Evolutionary conservation across 371 early-diverging fungal genomes (phyloP).

Genomic region (Actinomortierella wolfii): DNA sequence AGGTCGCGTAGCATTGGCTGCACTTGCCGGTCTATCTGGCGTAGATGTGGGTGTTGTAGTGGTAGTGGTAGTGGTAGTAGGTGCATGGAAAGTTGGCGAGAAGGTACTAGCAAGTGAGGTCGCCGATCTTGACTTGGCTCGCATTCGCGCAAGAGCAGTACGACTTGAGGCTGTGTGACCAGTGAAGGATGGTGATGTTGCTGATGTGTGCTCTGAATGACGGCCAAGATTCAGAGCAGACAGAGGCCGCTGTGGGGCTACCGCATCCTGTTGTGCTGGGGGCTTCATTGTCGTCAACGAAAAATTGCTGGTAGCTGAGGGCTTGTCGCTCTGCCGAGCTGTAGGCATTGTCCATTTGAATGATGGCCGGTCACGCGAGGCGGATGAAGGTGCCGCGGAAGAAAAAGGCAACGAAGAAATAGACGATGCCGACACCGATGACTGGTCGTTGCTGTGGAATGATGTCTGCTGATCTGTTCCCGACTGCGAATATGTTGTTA

Average conservation of each 20-base stretch:
- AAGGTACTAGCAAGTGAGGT: not conserved
- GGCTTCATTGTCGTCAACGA: not conserved
- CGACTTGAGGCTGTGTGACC: not conserved
- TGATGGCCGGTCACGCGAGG: no score
- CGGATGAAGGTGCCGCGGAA: no score
- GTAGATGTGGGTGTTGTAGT: slow-evolving; percentile 7
- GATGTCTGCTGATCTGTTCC: no score
- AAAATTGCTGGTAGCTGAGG: not conserved
- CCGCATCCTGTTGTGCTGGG: not conserved
- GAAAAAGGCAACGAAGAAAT: no score
- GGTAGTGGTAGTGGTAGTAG: slow-evolving; percentile 1
- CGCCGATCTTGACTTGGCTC: not conserved
- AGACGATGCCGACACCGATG: no score
- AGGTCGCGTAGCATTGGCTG: not conserved
- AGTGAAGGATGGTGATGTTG: not conserved
- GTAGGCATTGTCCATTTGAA: no score
- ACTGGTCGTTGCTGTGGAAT: no score
- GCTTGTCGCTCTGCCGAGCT: not conserved
- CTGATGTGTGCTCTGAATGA: not conserved
- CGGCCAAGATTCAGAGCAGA: not conserved
- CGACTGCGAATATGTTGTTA: no score
- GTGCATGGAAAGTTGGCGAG: not conserved
- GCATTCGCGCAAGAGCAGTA: not conserved
- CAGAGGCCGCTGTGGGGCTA: not conserved
- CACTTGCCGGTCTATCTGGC: not conserved